Base-by-base conservation (phyloP, 306 rosid genomes). In the Quercus cerris region DNA sequence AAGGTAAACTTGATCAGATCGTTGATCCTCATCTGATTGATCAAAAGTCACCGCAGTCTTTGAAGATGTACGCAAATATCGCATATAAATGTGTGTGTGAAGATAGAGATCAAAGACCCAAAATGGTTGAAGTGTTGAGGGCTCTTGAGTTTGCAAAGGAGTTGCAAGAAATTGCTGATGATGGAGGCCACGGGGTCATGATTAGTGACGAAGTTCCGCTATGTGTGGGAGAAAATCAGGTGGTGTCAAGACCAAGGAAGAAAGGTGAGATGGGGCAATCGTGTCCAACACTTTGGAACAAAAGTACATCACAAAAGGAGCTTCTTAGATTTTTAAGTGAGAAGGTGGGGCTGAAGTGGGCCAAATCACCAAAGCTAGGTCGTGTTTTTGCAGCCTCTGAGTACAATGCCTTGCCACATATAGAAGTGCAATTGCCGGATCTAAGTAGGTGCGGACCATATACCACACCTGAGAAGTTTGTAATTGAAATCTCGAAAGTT, bases 261-360 rank as follows among this genome's bases (percentile, higher is more conserved):
- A 66, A 55, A 19, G 38, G 27, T 31, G 54, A 14, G 4, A 17
- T 67, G 27, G 74, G 33, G 38, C 55, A 67, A 30, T 67, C 80
- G 18, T 77, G 80, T 67, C 80, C 80, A 67, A 66, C 56, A 0
- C 0, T 66, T 51, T n/a, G 55, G 66, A 23, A 30, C n/a, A 52
- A 33, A 20, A 54, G 66, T 31, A 33, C 17, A 9, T 30, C 64
- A 3, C 10, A n/a, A 0, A 77, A 33, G 33, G 46, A 51, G 52
- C 33, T 77, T n/a, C 6, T 77, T 5, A 66, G 80, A 20, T 67
- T 66, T 66, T 77, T 66, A 1, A 77, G 74, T 14, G 80, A 54
- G 1, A 76, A 11, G 63, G 73, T 6, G 27, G 70, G 57, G 18
- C 28, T 76, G 52, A 49, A 63, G n/a, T 64, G 63, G 80, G 73